Evolutionary conservation across 1,284 basidiomycete genomes (phyloP).

Genomic region (Golubevia pallescens): DNA sequence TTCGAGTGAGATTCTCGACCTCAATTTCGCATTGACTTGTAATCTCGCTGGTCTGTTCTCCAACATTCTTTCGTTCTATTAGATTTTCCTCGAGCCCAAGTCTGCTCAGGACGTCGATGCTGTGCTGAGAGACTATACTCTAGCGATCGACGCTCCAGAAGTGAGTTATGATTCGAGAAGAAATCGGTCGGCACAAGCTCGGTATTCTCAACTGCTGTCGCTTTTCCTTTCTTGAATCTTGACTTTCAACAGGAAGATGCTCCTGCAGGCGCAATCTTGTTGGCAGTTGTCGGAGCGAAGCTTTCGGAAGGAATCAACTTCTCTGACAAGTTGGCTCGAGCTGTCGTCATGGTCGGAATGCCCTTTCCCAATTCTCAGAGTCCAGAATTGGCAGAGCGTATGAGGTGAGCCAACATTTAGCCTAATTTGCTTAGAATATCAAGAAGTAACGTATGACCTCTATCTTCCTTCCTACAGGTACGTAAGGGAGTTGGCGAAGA

Average conservation of each 20-base stretch:
- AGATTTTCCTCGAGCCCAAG: slow-evolving; percentile 90
- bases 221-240: background rate
- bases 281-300: slow-evolving; percentile 96
- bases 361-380: slow-evolving; percentile 93
- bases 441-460: background rate
- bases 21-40: slow-evolving; percentile 24
- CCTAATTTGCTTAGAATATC: background rate
- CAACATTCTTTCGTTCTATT: background rate
- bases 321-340: slow-evolving; percentile 76
- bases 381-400: slow-evolving; percentile 85
- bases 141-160: slow-evolving; percentile 68
- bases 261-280: slow-evolving; percentile 54
- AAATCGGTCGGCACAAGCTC: slow-evolving; percentile 11
- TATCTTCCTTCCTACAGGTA: slow-evolving; percentile 15
- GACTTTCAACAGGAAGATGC: background rate
- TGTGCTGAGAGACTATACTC: slow-evolving; percentile 78
- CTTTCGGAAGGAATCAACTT: slow-evolving; percentile 97
- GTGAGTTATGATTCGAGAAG: slow-evolving; percentile 52
- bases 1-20: slow-evolving; percentile 24
- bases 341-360: slow-evolving; percentile 83
- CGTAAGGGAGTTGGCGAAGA: slow-evolving; percentile 26
- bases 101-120: slow-evolving; percentile 77
- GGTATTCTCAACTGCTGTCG: background rate
- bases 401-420: slow-evolving; percentile 79
- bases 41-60: slow-evolving; percentile 7